Evolutionary conservation across 73 alveolate genomes (phyloP).

Genomic region (Uronychia binucleata): DNA sequence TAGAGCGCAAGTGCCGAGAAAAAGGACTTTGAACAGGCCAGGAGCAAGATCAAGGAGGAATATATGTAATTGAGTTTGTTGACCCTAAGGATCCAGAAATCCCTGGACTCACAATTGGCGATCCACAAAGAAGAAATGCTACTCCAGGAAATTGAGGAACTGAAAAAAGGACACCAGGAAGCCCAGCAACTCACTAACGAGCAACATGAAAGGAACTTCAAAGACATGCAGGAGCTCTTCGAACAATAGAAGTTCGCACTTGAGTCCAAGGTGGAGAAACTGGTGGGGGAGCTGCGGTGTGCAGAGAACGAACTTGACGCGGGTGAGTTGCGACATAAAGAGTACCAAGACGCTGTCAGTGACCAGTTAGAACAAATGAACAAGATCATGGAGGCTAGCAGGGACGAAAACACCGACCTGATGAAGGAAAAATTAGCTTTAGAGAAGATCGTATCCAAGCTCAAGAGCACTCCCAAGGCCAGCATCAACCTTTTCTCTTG

Average conservation of each 20-base stretch:
- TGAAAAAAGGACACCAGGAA: not conserved
- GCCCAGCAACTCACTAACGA: not conserved
- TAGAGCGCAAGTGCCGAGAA: not conserved
- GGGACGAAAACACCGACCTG: not conserved
- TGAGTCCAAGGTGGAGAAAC: not conserved
- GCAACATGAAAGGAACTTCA: not conserved
- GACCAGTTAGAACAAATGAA: not conserved
- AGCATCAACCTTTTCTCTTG: not conserved
- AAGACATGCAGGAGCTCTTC: not conserved
- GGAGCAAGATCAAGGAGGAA: not conserved
- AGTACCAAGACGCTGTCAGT: not conserved
- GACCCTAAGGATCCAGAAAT: too few species aligned
- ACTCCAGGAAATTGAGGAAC: not conserved
- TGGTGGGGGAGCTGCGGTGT: not conserved
- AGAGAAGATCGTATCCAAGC: not conserved
- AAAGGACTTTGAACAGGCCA: not conserved
- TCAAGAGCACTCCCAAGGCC: not conserved
- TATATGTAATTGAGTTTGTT: not conserved
- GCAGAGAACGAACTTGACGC: not conserved
- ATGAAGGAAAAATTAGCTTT: not conserved
- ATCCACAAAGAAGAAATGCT: not conserved
- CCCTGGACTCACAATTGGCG: too few species aligned
- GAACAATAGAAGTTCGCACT: not conserved
- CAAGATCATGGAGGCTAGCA: not conserved
- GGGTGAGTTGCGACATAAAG: not conserved